A percentile compares a stretch with the other conserved stretches of the same genome.
Conservation (phyloP, 2,329 filamentous ascomycete species). For the Aspergillaceae sp. region DNA sequence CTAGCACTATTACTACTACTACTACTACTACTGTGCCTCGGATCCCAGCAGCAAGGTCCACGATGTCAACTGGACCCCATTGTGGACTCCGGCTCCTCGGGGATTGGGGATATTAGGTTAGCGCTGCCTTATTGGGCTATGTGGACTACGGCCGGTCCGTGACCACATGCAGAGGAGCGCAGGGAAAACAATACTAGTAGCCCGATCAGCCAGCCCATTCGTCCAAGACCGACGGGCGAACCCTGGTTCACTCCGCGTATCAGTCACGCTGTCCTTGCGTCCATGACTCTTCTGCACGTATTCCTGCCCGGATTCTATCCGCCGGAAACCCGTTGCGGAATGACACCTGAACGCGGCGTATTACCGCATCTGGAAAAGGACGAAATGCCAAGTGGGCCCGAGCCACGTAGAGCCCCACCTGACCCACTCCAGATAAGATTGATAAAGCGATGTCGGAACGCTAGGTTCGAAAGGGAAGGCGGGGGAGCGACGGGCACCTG, state of each 20-base stretch:
- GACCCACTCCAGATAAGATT: not conserved
- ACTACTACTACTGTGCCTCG: not conserved
- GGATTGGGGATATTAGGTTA: not conserved
- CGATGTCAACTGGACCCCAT: not conserved
- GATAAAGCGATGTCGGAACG: slow-evolving; percentile 2
- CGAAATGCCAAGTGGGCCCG: not conserved
- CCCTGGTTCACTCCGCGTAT: too few species aligned
- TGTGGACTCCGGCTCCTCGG: not conserved
- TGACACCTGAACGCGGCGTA: not conserved
- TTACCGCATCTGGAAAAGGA: not conserved
- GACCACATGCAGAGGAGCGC: too few species aligned
- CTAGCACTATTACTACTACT: not conserved
- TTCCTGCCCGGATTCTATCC: too few species aligned
- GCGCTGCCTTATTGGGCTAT: too few species aligned
- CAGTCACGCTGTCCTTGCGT: too few species aligned
- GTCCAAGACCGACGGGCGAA: too few species aligned
- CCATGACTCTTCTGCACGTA: too few species aligned
- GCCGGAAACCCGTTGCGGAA: not conserved
- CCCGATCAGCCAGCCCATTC: too few species aligned
- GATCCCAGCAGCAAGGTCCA: not conserved
- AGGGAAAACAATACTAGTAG: too few species aligned
- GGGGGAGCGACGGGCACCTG: not conserved
- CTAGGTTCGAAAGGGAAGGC: not conserved
- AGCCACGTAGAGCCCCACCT: not conserved
- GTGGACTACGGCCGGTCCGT: too few species aligned